These are phyloP conservation scores for Trichoderma virens DNA, from an alignment of 495 filamentous ascomycete genomes.

Conservation along the genomic window DNA sequence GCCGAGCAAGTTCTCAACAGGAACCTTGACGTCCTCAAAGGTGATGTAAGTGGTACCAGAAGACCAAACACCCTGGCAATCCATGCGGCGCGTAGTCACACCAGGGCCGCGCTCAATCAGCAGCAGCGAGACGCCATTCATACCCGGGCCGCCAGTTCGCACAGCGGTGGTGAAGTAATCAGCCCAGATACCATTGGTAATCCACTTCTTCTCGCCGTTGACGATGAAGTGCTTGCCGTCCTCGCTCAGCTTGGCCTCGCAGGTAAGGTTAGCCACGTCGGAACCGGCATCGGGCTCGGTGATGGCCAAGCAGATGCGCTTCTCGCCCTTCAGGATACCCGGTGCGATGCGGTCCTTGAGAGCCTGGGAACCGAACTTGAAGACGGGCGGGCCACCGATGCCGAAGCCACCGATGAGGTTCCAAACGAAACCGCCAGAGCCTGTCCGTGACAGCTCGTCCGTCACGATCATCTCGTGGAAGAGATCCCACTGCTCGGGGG, in stretches of 20 bases:
- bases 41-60: slow-evolving; percentile 94
- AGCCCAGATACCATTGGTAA: slow-evolving; percentile 92
- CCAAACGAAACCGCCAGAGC: slow-evolving; percentile 95
- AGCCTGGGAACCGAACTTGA: slow-evolving; percentile 86
- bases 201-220: slow-evolving; percentile 99
- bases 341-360: slow-evolving; percentile 73
- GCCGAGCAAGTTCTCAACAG: slow-evolving; percentile 93
- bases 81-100: slow-evolving; percentile 89
- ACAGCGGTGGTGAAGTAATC: slow-evolving; percentile 98
- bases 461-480: slow-evolving; percentile 96
- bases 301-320: slow-evolving; percentile 73
- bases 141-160: slow-evolving; percentile 75
- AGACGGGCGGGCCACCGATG: slow-evolving; percentile 83
- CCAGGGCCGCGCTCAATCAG: slow-evolving; percentile 77
- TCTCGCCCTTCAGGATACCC: slow-evolving; percentile 81
- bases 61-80: slow-evolving; percentile 96
- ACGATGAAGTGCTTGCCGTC: slow-evolving; percentile 99
- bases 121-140: slow-evolving; percentile 84
- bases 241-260: slow-evolving; percentile 84
- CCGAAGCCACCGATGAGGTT: slow-evolving; percentile 91
- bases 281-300: slow-evolving; percentile 50
- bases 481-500: slow-evolving; percentile 87
- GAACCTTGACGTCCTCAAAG: slow-evolving; percentile 97
- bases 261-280: slow-evolving; percentile 91
- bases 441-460: slow-evolving; percentile 83